phyloP scores from a whole-genome alignment of 2,329 filamentous ascomycete species.

The Colletotrichum trifolii region DNA sequence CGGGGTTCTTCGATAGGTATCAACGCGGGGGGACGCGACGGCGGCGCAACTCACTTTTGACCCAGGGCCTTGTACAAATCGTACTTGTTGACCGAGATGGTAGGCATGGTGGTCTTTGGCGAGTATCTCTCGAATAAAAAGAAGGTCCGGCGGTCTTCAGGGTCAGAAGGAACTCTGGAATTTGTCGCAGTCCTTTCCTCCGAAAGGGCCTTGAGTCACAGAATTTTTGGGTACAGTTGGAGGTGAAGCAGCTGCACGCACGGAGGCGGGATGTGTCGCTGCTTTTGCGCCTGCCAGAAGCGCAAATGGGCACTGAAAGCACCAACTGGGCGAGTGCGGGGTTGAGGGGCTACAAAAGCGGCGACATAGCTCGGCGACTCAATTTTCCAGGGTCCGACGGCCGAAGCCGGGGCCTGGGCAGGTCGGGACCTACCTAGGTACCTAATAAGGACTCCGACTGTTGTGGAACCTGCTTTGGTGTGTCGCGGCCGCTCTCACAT shows the following conservation, averaged over 20 bases:
- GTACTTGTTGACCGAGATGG: slow-evolving; percentile 95
- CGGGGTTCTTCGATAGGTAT: slow-evolving; percentile 27
- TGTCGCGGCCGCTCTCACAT: too few species aligned
- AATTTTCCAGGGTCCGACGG: slow-evolving; percentile 36
- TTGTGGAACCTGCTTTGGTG: too few species aligned
- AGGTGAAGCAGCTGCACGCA: slow-evolving; percentile 31
- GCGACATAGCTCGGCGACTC: slow-evolving; percentile 31
- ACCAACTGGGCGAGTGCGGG: slow-evolving; percentile 17
- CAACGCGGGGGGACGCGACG: slow-evolving; percentile 6
- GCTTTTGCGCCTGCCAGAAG: slow-evolving; percentile 16
- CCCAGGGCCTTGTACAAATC: slow-evolving; percentile 93
- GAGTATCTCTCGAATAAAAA: slow-evolving; percentile 23
- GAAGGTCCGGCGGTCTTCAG: slow-evolving; percentile 25
- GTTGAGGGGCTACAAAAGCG: slow-evolving; percentile 35
- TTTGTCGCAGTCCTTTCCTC: slow-evolving; percentile 31
- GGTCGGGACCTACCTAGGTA: neutral
- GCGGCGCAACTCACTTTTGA: slow-evolving; percentile 73
- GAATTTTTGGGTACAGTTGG: slow-evolving; percentile 47
- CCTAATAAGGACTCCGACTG: neutral
- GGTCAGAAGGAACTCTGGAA: slow-evolving; percentile 24
- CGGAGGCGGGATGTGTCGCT: slow-evolving; percentile 32
- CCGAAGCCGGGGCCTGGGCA: too few species aligned
- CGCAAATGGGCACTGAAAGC: slow-evolving; percentile 1
- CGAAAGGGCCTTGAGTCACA: slow-evolving; percentile 50
- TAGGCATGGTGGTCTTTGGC: slow-evolving; percentile 76